These are phyloP conservation scores for Wickerhamiella alocasiicola DNA, from an alignment of 805 yeast genomes.

Conservation along the genomic window DNA sequence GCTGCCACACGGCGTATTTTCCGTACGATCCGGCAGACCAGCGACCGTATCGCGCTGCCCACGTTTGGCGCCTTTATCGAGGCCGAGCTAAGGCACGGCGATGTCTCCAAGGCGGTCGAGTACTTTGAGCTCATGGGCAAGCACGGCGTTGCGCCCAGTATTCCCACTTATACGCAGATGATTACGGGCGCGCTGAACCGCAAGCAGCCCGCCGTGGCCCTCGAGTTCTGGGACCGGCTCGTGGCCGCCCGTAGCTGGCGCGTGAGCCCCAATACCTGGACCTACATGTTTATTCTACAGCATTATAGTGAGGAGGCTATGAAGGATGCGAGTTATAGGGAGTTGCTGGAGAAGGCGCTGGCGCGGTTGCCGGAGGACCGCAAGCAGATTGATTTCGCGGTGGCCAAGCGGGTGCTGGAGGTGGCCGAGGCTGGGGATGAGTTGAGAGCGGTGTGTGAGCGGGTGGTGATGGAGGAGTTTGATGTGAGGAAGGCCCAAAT, in stretches of 20 bases:
- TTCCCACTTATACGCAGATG: conserved; percentile 26
- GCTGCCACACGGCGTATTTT: conserved; percentile 42
- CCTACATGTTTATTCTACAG: conserved; percentile 22
- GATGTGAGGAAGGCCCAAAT: not conserved
- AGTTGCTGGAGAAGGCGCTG: conserved; percentile 12
- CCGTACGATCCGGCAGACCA: conserved; percentile 30
- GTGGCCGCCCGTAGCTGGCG: conserved; percentile 11
- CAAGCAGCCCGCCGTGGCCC: conserved; percentile 18
- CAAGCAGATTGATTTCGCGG: conserved; percentile 14
- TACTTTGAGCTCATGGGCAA: conserved; percentile 19
- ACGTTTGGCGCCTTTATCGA: conserved; percentile 26
- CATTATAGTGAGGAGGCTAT: conserved; percentile 6
- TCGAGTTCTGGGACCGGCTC: conserved; percentile 15
- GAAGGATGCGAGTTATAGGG: conserved; percentile 9
- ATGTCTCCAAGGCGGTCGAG: conserved; percentile 17
- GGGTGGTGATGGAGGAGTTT: not conserved
- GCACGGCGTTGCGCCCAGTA: conserved; percentile 20
- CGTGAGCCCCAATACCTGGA: conserved; percentile 22
- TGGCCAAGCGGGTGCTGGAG: conserved; percentile 13
- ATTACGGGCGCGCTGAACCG: conserved; percentile 20
- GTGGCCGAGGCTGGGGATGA: conserved; percentile 9
- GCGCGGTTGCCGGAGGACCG: conserved; percentile 7
- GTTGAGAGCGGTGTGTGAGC: conserved; percentile 7
- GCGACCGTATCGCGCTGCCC: conserved; percentile 21
- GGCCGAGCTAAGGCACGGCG: conserved; percentile 24